A percentile compares a stretch with the other conserved stretches of the same genome.
Evolutionary conservation across 1,284 basidiomycete genomes (phyloP).

Genomic region (Melampsora larici-populina): DNA sequence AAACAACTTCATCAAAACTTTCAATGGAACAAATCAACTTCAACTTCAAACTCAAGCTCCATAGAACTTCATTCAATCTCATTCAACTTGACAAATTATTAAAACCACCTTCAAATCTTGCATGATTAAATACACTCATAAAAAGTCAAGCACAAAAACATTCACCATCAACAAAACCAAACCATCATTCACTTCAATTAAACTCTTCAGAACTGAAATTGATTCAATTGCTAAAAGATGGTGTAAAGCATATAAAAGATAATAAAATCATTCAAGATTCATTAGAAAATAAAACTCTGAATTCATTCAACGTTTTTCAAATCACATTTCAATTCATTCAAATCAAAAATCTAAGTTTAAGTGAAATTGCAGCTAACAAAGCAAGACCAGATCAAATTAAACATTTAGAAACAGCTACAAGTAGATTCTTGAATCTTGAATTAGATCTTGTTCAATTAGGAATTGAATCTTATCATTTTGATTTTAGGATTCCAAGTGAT

Average conservation of each 20-base stretch:
- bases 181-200: background rate
- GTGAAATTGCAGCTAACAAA: slow-evolving; percentile 69
- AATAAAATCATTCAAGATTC: background rate
- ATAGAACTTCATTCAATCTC: too few species aligned
- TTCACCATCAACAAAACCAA: too few species aligned
- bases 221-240: background rate
- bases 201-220: slow-evolving; percentile 13
- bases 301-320: slow-evolving; percentile 75
- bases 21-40: too few species aligned
- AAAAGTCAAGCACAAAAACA: too few species aligned
- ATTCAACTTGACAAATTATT: too few species aligned
- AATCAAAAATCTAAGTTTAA: slow-evolving; percentile 52
- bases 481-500: slow-evolving; percentile 82
- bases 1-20: too few species aligned
- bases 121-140: too few species aligned
- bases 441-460: slow-evolving; percentile 93
- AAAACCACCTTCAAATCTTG: too few species aligned
- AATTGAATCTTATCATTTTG: slow-evolving; percentile 75
- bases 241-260: background rate
- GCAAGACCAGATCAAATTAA: slow-evolving; percentile 97
- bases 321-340: slow-evolving; percentile 63
- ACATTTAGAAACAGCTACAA: slow-evolving; percentile 94
- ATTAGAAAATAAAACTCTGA: slow-evolving; percentile 64
- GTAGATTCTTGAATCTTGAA: slow-evolving; percentile 74
- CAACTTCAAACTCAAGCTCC: too few species aligned